Evolutionary conservation across 1,284 basidiomycete genomes (phyloP).

Genomic region (Lentinula novae-zelandiae): DNA sequence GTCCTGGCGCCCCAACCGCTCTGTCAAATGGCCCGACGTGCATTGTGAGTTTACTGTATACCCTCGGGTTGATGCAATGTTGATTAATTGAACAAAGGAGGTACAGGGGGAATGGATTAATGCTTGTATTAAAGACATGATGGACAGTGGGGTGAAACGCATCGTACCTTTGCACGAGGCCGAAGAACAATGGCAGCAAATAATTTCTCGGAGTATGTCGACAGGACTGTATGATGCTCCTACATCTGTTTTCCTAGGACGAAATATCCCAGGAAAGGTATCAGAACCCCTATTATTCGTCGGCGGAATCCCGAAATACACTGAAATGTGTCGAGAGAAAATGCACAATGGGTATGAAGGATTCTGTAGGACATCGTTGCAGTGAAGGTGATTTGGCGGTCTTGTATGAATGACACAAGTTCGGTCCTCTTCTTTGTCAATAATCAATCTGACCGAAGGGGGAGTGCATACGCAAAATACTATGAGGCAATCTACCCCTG

Average conservation of each 20-base stretch:
- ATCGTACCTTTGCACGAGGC: slow-evolving; percentile 10
- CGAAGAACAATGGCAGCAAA: slow-evolving; percentile 7
- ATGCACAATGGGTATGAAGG: slow-evolving; percentile 2
- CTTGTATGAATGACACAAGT: too few relatives aligned
- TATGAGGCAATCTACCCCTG: too few relatives aligned
- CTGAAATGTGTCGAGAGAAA: background rate
- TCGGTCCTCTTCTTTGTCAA: too few relatives aligned
- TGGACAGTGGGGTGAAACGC: slow-evolving; percentile 2
- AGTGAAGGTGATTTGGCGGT: background rate
- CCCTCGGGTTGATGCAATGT: background rate
- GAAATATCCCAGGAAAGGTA: slow-evolving; percentile 9
- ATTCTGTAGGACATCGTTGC: background rate
- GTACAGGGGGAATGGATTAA: slow-evolving; percentile 13
- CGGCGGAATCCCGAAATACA: slow-evolving; percentile 7
- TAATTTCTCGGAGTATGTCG: background rate
- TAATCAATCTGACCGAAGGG: too few relatives aligned
- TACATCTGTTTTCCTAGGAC: slow-evolving; percentile 7
- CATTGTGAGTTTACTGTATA: slow-evolving; percentile 4
- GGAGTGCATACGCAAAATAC: too few relatives aligned
- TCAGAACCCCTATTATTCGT: slow-evolving; percentile 1
- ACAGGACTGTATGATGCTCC: background rate
- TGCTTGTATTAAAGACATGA: slow-evolving; percentile 11
- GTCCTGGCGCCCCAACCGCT: slow-evolving; percentile 8
- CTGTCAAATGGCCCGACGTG: slow-evolving; percentile 8
- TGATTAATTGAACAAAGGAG: background rate